phyloP scores from a whole-genome alignment of 1,284 basidiomycete species.

The Vanrija humicola region DNA sequence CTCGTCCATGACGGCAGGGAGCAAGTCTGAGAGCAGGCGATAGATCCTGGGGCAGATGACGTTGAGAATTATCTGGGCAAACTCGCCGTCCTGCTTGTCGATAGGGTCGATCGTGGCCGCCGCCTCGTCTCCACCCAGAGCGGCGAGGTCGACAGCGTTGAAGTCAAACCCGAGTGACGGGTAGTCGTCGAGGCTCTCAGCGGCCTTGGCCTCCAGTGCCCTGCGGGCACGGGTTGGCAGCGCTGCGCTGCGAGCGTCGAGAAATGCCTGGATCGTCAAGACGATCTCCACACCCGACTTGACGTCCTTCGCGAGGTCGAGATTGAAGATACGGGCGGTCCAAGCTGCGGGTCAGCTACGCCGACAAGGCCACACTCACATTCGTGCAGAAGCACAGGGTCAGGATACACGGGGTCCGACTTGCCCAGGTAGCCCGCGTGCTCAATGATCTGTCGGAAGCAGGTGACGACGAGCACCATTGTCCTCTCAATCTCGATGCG shows the following conservation, averaged over 20 bases:
- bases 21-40: slow-evolving; percentile 57
- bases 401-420: slow-evolving; percentile 57
- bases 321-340: slow-evolving; percentile 60
- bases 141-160: slow-evolving; percentile 30
- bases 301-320: slow-evolving; percentile 53
- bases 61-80: slow-evolving; percentile 56
- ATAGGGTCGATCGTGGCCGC: slow-evolving; percentile 24
- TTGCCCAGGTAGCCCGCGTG: slow-evolving; percentile 9
- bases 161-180: slow-evolving; percentile 45
- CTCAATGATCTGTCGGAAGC: slow-evolving; percentile 59
- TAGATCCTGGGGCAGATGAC: slow-evolving; percentile 62
- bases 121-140: slow-evolving; percentile 30
- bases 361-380: slow-evolving; percentile 50
- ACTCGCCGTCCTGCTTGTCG: slow-evolving; percentile 34
- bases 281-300: slow-evolving; percentile 59
- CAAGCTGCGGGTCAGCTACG: slow-evolving; percentile 53
- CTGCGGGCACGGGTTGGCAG: slow-evolving; percentile 55
- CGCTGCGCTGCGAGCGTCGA: slow-evolving; percentile 58
- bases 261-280: slow-evolving; percentile 60
- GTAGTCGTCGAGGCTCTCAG: slow-evolving; percentile 69
- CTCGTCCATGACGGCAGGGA: slow-evolving; percentile 42
- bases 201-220: slow-evolving; percentile 30
- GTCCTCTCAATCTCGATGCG: slow-evolving; percentile 43
- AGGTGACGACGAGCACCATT: slow-evolving; percentile 58
- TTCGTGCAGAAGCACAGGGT: slow-evolving; percentile 60